Conservation (phyloP, 2,329 filamentous ascomycete species). For the Fusarium staphyleae region DNA sequence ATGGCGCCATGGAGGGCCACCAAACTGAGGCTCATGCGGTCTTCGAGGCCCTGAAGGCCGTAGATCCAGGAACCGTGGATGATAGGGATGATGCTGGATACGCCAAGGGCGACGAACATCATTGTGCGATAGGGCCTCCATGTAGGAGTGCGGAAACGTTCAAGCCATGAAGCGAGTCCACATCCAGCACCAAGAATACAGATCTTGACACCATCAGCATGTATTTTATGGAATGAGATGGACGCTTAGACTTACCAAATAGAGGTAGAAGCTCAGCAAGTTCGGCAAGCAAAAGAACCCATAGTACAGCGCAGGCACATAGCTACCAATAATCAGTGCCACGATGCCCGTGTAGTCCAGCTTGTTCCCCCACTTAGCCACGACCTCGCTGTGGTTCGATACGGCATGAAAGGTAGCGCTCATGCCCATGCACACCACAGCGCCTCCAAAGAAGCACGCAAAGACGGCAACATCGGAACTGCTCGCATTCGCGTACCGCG, state of each 20-base stretch:
- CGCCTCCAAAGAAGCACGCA: slow-evolving; percentile 79
- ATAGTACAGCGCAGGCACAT: slow-evolving; percentile 87
- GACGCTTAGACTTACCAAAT: slow-evolving; percentile 63
- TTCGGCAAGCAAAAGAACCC: slow-evolving; percentile 76
- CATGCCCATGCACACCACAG: slow-evolving; percentile 76
- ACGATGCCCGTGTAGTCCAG: slow-evolving; percentile 96
- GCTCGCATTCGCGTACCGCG: slow-evolving; percentile 71
- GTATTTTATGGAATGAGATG: neutral
- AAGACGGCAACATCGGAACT: slow-evolving; percentile 74
- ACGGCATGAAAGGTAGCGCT: slow-evolving; percentile 86
- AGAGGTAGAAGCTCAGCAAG: slow-evolving; percentile 76
- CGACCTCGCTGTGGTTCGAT: slow-evolving; percentile 79
- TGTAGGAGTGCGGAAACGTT: slow-evolving; percentile 81
- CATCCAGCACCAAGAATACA: slow-evolving; percentile 79
- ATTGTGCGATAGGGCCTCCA: slow-evolving; percentile 85
- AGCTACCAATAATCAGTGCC: slow-evolving; percentile 87
- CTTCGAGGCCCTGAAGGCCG: slow-evolving; percentile 69
- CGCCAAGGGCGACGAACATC: slow-evolving; percentile 89
- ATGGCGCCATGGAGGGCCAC: slow-evolving; percentile 79
- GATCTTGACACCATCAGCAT: slow-evolving; percentile 63
- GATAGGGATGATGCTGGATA: slow-evolving; percentile 84
- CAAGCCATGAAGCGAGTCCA: slow-evolving; percentile 76
- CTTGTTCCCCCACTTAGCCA: slow-evolving; percentile 87
- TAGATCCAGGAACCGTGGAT: slow-evolving; percentile 75
- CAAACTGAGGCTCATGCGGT: slow-evolving; percentile 82